Base-by-base conservation (phyloP, 139 green algal species). In the Coelastrella sp. region DNA sequence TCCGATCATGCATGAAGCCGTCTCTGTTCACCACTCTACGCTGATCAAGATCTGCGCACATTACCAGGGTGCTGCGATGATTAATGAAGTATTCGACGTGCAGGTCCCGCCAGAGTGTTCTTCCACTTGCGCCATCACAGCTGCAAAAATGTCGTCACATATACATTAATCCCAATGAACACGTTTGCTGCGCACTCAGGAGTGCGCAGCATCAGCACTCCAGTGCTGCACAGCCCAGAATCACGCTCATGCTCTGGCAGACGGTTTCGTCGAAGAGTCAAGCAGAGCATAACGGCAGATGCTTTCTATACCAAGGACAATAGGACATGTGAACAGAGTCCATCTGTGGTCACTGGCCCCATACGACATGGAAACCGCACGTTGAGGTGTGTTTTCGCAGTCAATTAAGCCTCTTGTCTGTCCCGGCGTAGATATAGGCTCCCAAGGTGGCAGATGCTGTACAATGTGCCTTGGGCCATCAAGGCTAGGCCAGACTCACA, bases 261-360 rank as follows among this genome's bases (percentile, higher is more conserved):
- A 76, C n/a, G 19, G 68, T 27, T 27, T 8, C n/a, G 68, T 27
- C 19, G 68, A 10, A 76, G 19, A 5, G 17, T 25, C 8, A 10
- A 17, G 7, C 10, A 27, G 8, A 24, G 15, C 15, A 19, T 25
- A 8, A 76, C n/a, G 10, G 68, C 68, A 76, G 68, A 76, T 25
- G 10, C 68, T n/a, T 24, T 76, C 8, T 76, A 12, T 35, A 76
- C 68, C 17, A 76, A 25, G 35, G 68, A 76, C 68, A 76, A 76
- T 19, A 76, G 68, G 68, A 76, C 68, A 1, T 76, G 19, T 24
- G 17, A 76, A 10, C 68, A 76, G 6, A 25, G 19, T 25, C 60
- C 68, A 35, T 35, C 60, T 75, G 82, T 87, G 59, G 27, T 87
- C 61, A 87, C 82, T 87, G 82, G 27, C 7, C 82, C 82, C 5